These are phyloP conservation scores for Petunia secreta DNA, from an alignment of 257 asterid species.

Conservation along the genomic window DNA sequence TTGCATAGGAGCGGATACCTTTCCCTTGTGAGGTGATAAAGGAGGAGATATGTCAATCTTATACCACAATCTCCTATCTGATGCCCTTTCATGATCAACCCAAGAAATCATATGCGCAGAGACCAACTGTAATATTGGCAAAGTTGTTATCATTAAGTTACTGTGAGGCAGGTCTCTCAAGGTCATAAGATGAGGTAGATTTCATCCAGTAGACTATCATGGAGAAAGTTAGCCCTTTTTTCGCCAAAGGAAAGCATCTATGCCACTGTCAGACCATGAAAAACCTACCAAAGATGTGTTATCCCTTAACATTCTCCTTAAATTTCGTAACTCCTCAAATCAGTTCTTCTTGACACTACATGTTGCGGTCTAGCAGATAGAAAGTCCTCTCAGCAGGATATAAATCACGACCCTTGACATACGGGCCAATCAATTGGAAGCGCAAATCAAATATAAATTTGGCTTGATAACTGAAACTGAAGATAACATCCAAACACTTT, in stretches of 20 bases:
- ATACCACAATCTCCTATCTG: background rate
- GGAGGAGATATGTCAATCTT: slow-evolving; percentile 1
- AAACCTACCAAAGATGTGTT: background rate
- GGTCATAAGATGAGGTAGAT: slow-evolving; percentile 3
- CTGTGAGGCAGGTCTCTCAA: background rate
- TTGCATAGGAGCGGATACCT: background rate
- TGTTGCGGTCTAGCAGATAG: background rate
- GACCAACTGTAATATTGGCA: background rate
- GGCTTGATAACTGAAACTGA: background rate
- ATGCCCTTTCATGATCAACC: slow-evolving; percentile 5
- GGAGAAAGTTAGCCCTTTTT: background rate
- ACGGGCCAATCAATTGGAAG: background rate
- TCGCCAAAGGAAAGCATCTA: background rate
- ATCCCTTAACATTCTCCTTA: background rate
- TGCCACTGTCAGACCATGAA: background rate
- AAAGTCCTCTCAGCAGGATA: background rate
- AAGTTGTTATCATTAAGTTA: slow-evolving; percentile 12
- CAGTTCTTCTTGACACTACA: slow-evolving; percentile 12
- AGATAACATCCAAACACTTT: slow-evolving; percentile 19
- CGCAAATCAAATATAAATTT: background rate
- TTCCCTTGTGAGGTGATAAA: background rate
- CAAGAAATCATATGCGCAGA: background rate
- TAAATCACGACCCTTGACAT: background rate
- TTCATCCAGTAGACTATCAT: background rate
- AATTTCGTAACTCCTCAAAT: slow-evolving; percentile 10